Base-by-base conservation (phyloP, 108 stramenopile genomes). In the Nitzschia inconspicua region DNA sequence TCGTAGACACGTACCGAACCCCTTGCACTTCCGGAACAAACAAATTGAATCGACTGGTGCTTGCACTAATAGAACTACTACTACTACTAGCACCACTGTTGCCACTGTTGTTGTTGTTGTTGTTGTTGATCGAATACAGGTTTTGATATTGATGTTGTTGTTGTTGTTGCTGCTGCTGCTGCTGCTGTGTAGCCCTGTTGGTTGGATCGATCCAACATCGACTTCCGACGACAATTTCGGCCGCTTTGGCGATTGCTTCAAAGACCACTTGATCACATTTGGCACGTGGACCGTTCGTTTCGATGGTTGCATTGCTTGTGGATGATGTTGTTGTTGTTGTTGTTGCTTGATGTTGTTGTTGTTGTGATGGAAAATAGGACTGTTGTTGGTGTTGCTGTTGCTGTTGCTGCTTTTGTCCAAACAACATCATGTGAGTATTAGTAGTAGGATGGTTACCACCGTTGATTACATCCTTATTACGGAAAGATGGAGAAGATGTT, bases 241-340 rank as follows among this genome's bases (percentile, higher is more conserved):
- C 79, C 0, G 84, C 87, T 48, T 93, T 93, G 56, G 79, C 77
- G 44, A 93, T 86, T 41, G 91, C 91, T 63, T 93, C 91, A 57
- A 76, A 89, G 19, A 93, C 73, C n/a, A 93, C 87, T 70, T 93
- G 87, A 72, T 93, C 87, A 53, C 91, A 93, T 74, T 89, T 85
- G 23, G 82, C 66, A 10, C 85, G 63, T 1, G 91, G 87, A 22
- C 82, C 82, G 31, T 50, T 63, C 41, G 49, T 43, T 23, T 39
- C 3, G 16, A 14, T 4, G 20, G 18, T 34, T 18, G 5, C 35
- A 22, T 13, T 27, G 13, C 6, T 40, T 10, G 4, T 40, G 10
- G 26, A 52, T 23, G 22, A 36, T 16, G 47, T 13, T n/a, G 31
- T 37, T 37, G 36, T 37, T 37, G 36, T 37, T 37, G 36, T 39